Evolutionary conservation across 805 yeast species (phyloP).

Genomic region (Candida dajiaensis): DNA sequence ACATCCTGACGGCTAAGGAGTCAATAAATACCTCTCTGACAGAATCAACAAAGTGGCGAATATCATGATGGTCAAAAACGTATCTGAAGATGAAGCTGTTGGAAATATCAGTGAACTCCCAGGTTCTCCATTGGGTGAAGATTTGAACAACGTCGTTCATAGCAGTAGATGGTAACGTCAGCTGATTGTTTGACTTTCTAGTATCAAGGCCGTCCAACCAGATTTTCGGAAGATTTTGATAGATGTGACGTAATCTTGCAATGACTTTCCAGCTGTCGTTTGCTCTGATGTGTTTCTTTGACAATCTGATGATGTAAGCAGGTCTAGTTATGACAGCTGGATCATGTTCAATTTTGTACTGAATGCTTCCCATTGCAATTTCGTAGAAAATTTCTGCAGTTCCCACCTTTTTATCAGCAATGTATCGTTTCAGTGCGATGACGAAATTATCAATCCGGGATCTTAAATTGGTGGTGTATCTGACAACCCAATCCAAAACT

Average conservation of each 20-base stretch:
- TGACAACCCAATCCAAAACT: slow-evolving; percentile 30
- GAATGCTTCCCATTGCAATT: slow-evolving; percentile 41
- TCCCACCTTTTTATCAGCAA: slow-evolving; percentile 9
- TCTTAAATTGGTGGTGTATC: background rate
- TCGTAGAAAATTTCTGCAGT: slow-evolving; percentile 35
- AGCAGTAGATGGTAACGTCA: slow-evolving; percentile 48
- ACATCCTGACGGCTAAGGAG: slow-evolving; percentile 2
- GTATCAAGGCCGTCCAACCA: slow-evolving; percentile 38
- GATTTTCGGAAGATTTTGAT: slow-evolving; percentile 46
- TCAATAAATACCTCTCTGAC: background rate
- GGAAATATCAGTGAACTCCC: slow-evolving; percentile 76
- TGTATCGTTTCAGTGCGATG: slow-evolving; percentile 3
- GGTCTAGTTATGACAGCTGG: slow-evolving; percentile 90
- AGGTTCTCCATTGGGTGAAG: slow-evolving; percentile 79
- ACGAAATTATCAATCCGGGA: slow-evolving; percentile 2
- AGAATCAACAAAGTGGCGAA: background rate
- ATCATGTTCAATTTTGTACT: slow-evolving; percentile 62
- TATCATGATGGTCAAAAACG: slow-evolving; percentile 31
- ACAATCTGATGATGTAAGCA: slow-evolving; percentile 69
- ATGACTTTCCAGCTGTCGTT: slow-evolving; percentile 85
- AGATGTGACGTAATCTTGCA: slow-evolving; percentile 71
- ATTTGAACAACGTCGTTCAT: slow-evolving; percentile 46
- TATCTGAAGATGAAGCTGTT: slow-evolving; percentile 47
- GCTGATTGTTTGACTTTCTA: slow-evolving; percentile 26
- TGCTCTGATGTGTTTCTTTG: slow-evolving; percentile 67